Conservation (phyloP, 345 rosid genomes). For the rapeseed (Brassica napus) region DNA sequence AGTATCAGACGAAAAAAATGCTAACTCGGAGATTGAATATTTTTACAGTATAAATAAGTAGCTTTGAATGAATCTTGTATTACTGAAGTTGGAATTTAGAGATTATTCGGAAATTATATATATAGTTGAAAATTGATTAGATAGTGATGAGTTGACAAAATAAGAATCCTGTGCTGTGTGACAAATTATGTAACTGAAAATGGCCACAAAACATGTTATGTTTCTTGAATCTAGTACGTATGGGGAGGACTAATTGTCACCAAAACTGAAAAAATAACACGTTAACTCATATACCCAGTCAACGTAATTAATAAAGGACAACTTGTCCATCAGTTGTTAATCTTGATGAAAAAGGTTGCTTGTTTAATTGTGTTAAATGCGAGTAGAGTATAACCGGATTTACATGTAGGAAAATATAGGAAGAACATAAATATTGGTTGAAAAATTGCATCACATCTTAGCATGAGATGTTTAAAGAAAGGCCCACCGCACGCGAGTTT, state of each 20-base stretch:
- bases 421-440: conserved; percentile 2
- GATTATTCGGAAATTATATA: neutral
- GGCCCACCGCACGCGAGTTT: neutral
- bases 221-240: neutral
- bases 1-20: neutral
- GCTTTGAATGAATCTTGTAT: neutral
- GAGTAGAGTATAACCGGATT: neutral
- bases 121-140: neutral
- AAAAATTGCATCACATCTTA: neutral
- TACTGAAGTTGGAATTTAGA: neutral
- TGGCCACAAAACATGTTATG: neutral
- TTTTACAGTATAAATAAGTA: neutral
- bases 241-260: neutral
- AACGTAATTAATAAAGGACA: neutral
- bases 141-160: neutral
- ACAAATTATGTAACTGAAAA: neutral
- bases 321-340: neutral
- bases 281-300: neutral
- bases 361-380: neutral
- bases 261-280: neutral
- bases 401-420: neutral
- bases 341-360: neutral
- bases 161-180: neutral
- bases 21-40: neutral
- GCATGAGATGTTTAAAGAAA: neutral